Evolutionary conservation across 176 grass and related monocot species (phyloP).

Genomic region (Musa acuminata): DNA sequence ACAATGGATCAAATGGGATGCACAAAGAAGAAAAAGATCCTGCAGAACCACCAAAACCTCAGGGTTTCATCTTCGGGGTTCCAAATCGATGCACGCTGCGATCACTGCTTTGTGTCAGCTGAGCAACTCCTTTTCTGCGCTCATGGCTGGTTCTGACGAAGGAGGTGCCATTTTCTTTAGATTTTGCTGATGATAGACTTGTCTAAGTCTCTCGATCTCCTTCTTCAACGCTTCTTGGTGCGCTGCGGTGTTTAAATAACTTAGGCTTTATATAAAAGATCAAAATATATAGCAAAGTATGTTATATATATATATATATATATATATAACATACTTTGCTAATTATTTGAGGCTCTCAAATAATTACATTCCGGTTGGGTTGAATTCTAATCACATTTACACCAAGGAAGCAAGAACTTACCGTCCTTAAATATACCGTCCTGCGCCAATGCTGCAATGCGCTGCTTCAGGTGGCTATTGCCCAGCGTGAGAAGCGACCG

Average conservation of each 20-base stretch:
- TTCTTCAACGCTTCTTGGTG: slow-evolving; percentile 82
- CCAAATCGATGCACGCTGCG: not conserved
- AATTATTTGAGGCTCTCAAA: no score
- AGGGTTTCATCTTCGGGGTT: not conserved
- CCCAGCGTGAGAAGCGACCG: slow-evolving; percentile 79
- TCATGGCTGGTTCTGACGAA: not conserved
- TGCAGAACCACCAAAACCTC: not conserved
- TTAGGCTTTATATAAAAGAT: no score
- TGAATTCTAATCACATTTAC: no score
- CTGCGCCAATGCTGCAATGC: slow-evolving; percentile 64
- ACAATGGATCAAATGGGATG: not conserved
- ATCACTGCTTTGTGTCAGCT: not conserved
- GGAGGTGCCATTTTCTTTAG: slow-evolving; percentile 37
- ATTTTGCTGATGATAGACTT: slow-evolving; percentile 79
- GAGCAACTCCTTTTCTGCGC: not conserved
- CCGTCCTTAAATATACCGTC: slow-evolving; percentile 89
- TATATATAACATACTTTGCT: no score
- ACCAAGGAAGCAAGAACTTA: slow-evolving; percentile 10
- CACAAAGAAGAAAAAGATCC: not conserved
- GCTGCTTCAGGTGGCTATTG: slow-evolving; percentile 82
- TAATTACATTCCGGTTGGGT: no score
- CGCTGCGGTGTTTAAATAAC: slow-evolving; percentile 24
- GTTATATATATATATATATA: no score
- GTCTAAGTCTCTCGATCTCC: slow-evolving; percentile 71
- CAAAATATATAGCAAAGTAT: no score